A percentile compares a stretch with the other conserved stretches of the same genome.
Evolutionary conservation across 192 early-diverging fungal species (phyloP).

Genomic region (Coemansia brasiliensis): DNA sequence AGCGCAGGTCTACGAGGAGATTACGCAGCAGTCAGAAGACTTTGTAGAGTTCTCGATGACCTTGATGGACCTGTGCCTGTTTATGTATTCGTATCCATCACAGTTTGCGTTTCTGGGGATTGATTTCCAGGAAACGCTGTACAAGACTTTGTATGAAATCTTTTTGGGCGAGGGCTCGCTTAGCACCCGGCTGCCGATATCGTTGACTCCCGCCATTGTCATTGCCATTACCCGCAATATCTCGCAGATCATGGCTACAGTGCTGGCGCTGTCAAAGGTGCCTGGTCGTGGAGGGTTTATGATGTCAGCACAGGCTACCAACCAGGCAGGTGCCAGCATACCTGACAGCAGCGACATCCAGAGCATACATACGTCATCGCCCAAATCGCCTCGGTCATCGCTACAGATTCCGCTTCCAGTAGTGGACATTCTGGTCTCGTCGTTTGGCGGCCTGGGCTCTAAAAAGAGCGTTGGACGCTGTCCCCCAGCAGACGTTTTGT

Average conservation of each 20-base stretch:
- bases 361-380: not conserved
- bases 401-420: constrained; percentile 45
- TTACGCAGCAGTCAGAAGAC: constrained; percentile 38
- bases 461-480: constrained; percentile 42
- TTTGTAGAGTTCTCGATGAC: constrained; percentile 49
- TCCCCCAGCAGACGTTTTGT: constrained; percentile 36
- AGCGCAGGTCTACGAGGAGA: constrained; percentile 51
- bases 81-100: constrained; percentile 53
- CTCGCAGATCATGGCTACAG: constrained; percentile 51
- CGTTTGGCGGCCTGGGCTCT: constrained; percentile 24
- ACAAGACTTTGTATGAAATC: constrained; percentile 54
- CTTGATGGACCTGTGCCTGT: constrained; percentile 50
- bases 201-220: constrained; percentile 41
- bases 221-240: constrained; percentile 49
- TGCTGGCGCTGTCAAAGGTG: constrained; percentile 33
- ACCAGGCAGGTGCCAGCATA: constrained; percentile 15
- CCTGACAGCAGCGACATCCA: constrained; percentile 13
- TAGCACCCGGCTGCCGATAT: constrained; percentile 40
- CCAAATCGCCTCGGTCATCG: constrained; percentile 34
- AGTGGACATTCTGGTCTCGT: constrained; percentile 38
- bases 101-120: constrained; percentile 47
- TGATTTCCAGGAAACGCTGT: constrained; percentile 48
- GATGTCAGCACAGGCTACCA: not conserved
- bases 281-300: not conserved
- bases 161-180: constrained; percentile 42